Percentiles rank a stretch among this genome's conserved stretches.
These are phyloP conservation scores for Starmerella apis DNA, from an alignment of 805 yeast species.

Conservation along the genomic window DNA sequence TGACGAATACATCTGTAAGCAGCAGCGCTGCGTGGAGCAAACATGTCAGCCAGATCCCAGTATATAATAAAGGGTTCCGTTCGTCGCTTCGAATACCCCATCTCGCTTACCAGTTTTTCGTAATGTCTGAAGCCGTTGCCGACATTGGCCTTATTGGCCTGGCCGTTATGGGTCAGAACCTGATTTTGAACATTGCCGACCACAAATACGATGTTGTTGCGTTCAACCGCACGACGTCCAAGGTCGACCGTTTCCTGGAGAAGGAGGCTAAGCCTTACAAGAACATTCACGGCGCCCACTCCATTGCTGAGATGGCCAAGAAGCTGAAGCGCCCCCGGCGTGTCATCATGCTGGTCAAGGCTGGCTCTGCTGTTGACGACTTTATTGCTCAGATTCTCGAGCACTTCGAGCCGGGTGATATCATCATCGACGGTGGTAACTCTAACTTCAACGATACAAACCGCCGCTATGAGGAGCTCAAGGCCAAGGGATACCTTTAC, in stretches of 20 bases:
- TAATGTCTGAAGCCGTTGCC: constrained; percentile 36
- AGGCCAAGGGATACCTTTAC: constrained; percentile 74
- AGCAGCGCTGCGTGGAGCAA: constrained; percentile 3
- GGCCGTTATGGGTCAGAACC: constrained; percentile 98
- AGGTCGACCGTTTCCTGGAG: constrained; percentile 86
- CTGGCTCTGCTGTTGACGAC: constrained; percentile 89
- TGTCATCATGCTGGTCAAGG: constrained; percentile 86
- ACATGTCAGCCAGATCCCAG: constrained; percentile 7
- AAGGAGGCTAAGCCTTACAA: constrained; percentile 88
- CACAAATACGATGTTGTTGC: constrained; percentile 98
- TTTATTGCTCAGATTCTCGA: constrained; percentile 84
- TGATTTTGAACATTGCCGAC: constrained; percentile 95
- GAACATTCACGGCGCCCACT: constrained; percentile 89
- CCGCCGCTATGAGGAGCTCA: constrained; percentile 88
- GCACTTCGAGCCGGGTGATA: constrained; percentile 88
- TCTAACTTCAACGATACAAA: constrained; percentile 98
- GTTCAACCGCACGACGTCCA: constrained; percentile 92
- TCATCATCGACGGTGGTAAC: constrained; percentile 99
- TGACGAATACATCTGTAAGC: constrained; percentile 6
- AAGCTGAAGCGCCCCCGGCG: constrained; percentile 96
- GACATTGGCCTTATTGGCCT: constrained; percentile 98
- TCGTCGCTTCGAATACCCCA: not conserved
- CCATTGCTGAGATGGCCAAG: constrained; percentile 75
- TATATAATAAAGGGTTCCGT: constrained; percentile 5
- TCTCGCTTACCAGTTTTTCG: not conserved